Percentiles rank a stretch among this genome's conserved stretches.
phyloP scores from a whole-genome alignment of 306 rosid genomes.

The Coriaria nepalensis region DNA sequence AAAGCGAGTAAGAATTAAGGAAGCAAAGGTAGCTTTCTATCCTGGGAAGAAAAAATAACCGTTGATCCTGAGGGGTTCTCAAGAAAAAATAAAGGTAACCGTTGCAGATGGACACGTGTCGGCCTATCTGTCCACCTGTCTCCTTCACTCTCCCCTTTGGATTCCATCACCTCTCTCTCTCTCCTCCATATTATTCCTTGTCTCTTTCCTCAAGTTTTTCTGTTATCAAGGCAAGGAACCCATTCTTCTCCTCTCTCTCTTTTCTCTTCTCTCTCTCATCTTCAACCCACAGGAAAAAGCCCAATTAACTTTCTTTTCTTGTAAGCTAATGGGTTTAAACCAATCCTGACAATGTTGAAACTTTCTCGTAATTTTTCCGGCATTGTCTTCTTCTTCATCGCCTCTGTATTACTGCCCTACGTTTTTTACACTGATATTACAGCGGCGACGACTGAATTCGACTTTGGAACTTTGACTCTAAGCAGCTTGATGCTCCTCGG shows the following conservation, averaged over 20 bases:
- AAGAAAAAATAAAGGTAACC: too few relatives aligned
- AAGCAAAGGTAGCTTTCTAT: slow-evolving; percentile 11
- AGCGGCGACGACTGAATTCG: slow-evolving; percentile 43
- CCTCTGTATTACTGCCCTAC: slow-evolving; percentile 2
- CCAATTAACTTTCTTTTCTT: slow-evolving; percentile 23
- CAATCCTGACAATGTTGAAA: slow-evolving; percentile 33
- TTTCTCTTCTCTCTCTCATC: slow-evolving; percentile 15
- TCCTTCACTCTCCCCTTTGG: slow-evolving; percentile 29
- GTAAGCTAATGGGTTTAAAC: slow-evolving; percentile 17
- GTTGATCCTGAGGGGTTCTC: too few relatives aligned
- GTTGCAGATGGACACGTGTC: slow-evolving; percentile 53
- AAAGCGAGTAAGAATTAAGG: background rate
- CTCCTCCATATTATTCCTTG: slow-evolving; percentile 16
- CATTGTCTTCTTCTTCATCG: slow-evolving; percentile 1
- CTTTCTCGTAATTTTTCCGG: slow-evolving; percentile 1
- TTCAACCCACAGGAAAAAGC: too few relatives aligned
- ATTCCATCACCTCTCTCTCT: slow-evolving; percentile 23
- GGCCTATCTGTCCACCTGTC: slow-evolving; percentile 32
- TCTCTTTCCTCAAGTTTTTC: slow-evolving; percentile 18
- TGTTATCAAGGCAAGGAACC: slow-evolving; percentile 20
- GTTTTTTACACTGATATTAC: slow-evolving; percentile 1
- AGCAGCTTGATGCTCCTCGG: slow-evolving; percentile 70
- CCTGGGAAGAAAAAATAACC: slow-evolving; percentile 31
- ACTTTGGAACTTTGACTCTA: slow-evolving; percentile 61
- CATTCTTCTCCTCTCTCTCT: slow-evolving; percentile 1